Percentiles rank a stretch among this genome's conserved stretches.
These are phyloP conservation scores for Ceriops tagal DNA, from an alignment of 345 rosid species.

Conservation along the genomic window DNA sequence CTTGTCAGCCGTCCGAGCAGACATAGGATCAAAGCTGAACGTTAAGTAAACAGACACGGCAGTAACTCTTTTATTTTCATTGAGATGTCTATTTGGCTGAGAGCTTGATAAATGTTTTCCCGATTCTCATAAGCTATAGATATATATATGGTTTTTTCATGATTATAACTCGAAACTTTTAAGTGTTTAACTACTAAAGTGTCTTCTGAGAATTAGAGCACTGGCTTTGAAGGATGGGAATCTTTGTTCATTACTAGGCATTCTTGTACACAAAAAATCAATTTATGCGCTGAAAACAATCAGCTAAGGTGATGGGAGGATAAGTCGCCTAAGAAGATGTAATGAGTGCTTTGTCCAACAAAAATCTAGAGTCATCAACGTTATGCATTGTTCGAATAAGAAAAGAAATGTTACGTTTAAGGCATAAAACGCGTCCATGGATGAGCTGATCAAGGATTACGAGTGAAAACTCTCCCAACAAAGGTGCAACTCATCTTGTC, in stretches of 20 bases:
- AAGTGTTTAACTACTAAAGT: neutral
- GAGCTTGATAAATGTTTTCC: too few relatives aligned
- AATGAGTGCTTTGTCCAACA: too few relatives aligned
- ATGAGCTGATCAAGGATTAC: neutral
- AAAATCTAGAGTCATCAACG: too few relatives aligned
- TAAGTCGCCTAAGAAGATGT: too few relatives aligned
- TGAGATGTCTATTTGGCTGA: neutral
- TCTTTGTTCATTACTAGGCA: neutral
- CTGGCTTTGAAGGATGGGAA: neutral
- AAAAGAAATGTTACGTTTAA: neutral
- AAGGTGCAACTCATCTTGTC: constrained; percentile 1
- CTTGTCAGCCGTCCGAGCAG: too few relatives aligned
- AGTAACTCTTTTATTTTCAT: neutral
- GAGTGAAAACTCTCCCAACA: neutral
- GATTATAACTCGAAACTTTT: neutral
- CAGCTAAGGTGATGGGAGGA: too few relatives aligned
- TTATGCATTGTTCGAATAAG: too few relatives aligned
- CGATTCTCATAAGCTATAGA: too few relatives aligned
- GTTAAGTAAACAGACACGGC: too few relatives aligned
- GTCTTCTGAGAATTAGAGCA: neutral
- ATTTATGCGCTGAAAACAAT: too few relatives aligned
- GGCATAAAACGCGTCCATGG: neutral
- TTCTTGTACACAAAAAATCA: too few relatives aligned
- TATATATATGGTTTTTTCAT: neutral
- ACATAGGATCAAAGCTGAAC: too few relatives aligned